Evolutionary conservation across 2,329 filamentous ascomycete genomes (phyloP).

Genomic region (Alternaria postmessia): DNA sequence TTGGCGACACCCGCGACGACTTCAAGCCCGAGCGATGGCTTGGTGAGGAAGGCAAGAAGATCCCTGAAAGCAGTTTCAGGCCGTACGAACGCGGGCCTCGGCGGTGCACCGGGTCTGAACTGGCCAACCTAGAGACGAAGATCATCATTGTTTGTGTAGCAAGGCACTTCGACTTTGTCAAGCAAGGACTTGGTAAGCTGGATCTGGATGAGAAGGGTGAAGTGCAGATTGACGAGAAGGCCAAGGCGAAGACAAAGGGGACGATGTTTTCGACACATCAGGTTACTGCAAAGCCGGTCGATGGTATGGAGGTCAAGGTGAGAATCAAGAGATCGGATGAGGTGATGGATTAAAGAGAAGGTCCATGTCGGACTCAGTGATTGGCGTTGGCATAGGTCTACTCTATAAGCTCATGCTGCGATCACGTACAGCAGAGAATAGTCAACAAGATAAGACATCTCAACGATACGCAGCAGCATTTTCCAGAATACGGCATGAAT

Average conservation of each 20-base stretch:
- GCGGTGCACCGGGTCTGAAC: constrained; percentile 64
- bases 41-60: constrained; percentile 24
- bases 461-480: no score
- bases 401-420: rapidly evolving
- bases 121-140: constrained; percentile 61
- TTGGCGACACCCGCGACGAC: constrained; percentile 27
- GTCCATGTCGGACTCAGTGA: rapidly evolving
- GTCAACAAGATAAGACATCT: no score
- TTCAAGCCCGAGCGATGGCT: constrained; percentile 34
- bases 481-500: no score
- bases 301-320: constrained; percentile 23
- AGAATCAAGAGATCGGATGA: constrained; percentile 1
- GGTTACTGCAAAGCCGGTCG: constrained; percentile 25
- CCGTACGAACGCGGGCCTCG: constrained; percentile 63
- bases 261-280: constrained; percentile 14
- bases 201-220: constrained; percentile 11
- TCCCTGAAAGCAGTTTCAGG: constrained; percentile 58
- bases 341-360: neutral
- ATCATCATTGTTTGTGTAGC: constrained; percentile 60
- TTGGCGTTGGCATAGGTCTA: neutral
- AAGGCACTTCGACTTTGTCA: constrained; percentile 56
- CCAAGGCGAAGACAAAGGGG: constrained; percentile 15
- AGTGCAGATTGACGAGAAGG: constrained; percentile 10
- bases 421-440: no score
- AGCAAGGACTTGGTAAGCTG: constrained; percentile 34